A percentile compares a stretch with the other conserved stretches of the same genome.
phyloP scores from a whole-genome alignment of 176 grass and related monocot genomes.

The Rhipidocladum racemiflorum region DNA sequence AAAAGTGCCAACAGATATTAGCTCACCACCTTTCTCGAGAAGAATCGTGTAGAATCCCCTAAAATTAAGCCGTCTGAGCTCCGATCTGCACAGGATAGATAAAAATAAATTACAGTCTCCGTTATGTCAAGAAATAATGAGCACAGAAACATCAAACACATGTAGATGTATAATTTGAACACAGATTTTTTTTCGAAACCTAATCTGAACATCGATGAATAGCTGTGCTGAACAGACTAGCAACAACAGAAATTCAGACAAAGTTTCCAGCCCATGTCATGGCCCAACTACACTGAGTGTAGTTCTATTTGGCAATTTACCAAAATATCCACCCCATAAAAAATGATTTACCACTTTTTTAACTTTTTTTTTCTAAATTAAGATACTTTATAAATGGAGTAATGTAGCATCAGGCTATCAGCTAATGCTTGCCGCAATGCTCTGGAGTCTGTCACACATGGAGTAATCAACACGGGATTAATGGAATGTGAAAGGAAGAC shows the following conservation, averaged over 20 bases:
- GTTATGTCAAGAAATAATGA: slow-evolving; percentile 11
- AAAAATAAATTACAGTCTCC: neutral
- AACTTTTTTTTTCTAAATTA: neutral
- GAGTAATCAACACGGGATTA: neutral
- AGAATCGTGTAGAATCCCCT: slow-evolving; percentile 75
- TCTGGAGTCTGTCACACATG: neutral
- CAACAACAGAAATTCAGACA: neutral
- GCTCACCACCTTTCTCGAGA: slow-evolving; percentile 63
- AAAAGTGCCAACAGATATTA: slow-evolving; percentile 61
- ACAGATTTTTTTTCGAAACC: neutral
- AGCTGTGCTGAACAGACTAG: neutral
- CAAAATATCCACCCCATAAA: slow-evolving; percentile 1
- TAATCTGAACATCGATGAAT: slow-evolving; percentile 10
- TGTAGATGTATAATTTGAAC: neutral
- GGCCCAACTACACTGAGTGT: neutral
- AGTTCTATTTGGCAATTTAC: slow-evolving; percentile 2
- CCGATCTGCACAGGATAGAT: slow-evolving; percentile 45
- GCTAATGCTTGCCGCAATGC: slow-evolving; percentile 5
- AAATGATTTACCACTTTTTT: neutral
- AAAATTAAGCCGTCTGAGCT: slow-evolving; percentile 68
- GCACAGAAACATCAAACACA: neutral
- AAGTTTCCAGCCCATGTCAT: neutral
- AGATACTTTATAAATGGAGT: neutral
- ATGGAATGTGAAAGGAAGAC: slow-evolving; percentile 32
- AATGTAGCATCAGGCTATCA: slow-evolving; percentile 6